Evolutionary conservation across 768 basidiomycete species (phyloP).

Genomic region (Termitomyces sp.): DNA sequence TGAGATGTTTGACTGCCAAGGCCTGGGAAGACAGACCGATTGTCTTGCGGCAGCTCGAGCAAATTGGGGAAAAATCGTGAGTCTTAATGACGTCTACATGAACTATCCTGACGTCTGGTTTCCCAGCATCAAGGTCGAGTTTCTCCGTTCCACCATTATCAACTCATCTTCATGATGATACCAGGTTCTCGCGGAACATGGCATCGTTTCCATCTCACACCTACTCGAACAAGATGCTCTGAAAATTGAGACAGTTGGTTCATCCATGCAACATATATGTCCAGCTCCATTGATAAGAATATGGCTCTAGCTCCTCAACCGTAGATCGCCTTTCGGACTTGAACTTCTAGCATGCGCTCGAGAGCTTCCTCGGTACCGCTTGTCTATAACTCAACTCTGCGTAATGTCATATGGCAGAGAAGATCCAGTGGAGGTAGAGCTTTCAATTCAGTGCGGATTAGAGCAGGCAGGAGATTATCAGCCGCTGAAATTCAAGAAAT

Average conservation of each 20-base stretch:
- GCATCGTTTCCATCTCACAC: slow-evolving; percentile 55
- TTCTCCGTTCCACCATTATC: not conserved
- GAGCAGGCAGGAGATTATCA: slow-evolving; percentile 18
- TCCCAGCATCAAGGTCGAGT: slow-evolving; percentile 10
- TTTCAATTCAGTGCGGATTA: slow-evolving; percentile 56
- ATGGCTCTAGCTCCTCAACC: slow-evolving; percentile 61
- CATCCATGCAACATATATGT: not conserved
- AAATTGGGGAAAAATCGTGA: slow-evolving; percentile 92
- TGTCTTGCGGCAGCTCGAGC: slow-evolving; percentile 81
- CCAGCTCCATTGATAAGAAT: not conserved
- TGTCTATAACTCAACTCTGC: slow-evolving; percentile 45
- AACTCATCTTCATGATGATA: not conserved
- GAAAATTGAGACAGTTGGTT: slow-evolving; percentile 57
- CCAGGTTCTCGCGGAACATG: slow-evolving; percentile 72
- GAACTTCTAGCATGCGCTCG: slow-evolving; percentile 56
- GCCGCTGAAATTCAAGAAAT: slow-evolving; percentile 35
- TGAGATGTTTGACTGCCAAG: slow-evolving; percentile 74
- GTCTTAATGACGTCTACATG: slow-evolving; percentile 17
- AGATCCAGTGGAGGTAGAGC: slow-evolving; percentile 49
- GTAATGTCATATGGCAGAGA: slow-evolving; percentile 39
- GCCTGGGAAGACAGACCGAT: slow-evolving; percentile 90
- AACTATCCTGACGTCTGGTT: slow-evolving; percentile 27
- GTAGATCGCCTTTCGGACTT: slow-evolving; percentile 68
- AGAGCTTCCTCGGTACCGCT: slow-evolving; percentile 61
- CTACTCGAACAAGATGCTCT: slow-evolving; percentile 52